Conservation (phyloP, 1,284 basidiomycete genomes). For the Naganishia liquefaciens region DNA sequence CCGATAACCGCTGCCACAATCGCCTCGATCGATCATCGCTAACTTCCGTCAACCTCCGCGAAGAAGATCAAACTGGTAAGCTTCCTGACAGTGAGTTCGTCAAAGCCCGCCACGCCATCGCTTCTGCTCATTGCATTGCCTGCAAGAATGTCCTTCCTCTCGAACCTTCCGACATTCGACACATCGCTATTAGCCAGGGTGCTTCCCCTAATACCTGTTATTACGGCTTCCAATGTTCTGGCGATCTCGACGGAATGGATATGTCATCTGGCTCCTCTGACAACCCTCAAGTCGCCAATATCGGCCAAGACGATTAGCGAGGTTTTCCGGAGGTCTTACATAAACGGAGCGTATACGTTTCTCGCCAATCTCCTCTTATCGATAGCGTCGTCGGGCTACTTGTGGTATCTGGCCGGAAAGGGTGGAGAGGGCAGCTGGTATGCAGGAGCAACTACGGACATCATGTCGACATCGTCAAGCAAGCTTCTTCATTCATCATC, state of each 20-base stretch:
- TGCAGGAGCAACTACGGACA: not conserved
- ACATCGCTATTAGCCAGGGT: conserved; percentile 18
- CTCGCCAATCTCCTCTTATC: conserved; percentile 32
- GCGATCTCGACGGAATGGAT: conserved; percentile 36
- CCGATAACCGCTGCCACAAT: no score
- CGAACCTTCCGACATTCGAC: conserved; percentile 20
- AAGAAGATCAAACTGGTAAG: no score
- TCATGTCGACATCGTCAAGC: not conserved
- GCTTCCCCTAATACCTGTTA: conserved; percentile 34
- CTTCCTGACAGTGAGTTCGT: no score
- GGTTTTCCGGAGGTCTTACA: conserved; percentile 34
- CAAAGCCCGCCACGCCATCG: not conserved
- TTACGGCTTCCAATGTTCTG: conserved; percentile 33
- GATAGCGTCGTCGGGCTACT: conserved; percentile 28
- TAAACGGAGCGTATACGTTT: conserved; percentile 35
- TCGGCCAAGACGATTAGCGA: conserved; percentile 32
- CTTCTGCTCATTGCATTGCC: not conserved
- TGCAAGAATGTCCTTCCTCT: conserved; percentile 18
- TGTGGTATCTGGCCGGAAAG: conserved; percentile 24
- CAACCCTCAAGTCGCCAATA: conserved; percentile 31
- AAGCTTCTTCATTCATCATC: conserved; percentile 1
- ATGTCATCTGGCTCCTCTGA: conserved; percentile 33
- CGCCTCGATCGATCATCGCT: no score
- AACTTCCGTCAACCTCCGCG: no score
- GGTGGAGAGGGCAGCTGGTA: conserved; percentile 14